Conservation (phyloP, 495 filamentous ascomycete species). For the Cercophora newfieldiana region DNA sequence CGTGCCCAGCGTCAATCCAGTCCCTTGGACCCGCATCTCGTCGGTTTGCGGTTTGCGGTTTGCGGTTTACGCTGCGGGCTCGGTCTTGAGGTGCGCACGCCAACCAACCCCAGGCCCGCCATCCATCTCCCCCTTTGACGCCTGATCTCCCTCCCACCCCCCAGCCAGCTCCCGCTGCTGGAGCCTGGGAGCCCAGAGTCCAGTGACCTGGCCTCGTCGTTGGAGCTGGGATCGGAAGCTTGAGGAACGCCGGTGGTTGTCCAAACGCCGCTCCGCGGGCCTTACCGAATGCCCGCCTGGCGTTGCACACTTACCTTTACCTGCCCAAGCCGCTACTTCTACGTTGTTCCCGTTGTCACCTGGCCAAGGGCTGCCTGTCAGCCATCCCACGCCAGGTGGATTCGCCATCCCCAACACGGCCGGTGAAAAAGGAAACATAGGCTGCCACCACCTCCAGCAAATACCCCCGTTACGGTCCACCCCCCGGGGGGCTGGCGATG, state of each 20-base stretch:
- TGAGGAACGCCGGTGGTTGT: no score
- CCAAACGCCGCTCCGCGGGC: neutral
- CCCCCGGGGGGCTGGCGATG: constrained; percentile 8
- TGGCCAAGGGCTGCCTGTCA: neutral
- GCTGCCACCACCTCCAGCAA: constrained; percentile 24
- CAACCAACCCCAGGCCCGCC: neutral
- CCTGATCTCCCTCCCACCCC: neutral
- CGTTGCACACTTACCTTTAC: neutral
- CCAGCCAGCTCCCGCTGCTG: neutral
- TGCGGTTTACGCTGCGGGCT: neutral
- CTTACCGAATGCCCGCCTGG: neutral
- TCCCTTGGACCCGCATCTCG: neutral
- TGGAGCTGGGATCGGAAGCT: neutral
- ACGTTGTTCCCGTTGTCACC: neutral
- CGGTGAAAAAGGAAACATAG: constrained; percentile 18
- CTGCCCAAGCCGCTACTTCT: neutral
- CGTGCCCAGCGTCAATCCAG: neutral
- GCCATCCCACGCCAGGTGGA: constrained; percentile 5
- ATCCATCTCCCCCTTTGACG: neutral
- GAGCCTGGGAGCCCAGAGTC: neutral
- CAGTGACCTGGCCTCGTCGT: neutral
- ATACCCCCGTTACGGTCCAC: constrained; percentile 22
- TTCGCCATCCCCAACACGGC: constrained; percentile 12
- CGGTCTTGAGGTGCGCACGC: neutral
- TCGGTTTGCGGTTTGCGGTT: no score